Conservation (phyloP, 2,329 filamentous ascomycete species). For the Phaeosphaeria sp. region DNA sequence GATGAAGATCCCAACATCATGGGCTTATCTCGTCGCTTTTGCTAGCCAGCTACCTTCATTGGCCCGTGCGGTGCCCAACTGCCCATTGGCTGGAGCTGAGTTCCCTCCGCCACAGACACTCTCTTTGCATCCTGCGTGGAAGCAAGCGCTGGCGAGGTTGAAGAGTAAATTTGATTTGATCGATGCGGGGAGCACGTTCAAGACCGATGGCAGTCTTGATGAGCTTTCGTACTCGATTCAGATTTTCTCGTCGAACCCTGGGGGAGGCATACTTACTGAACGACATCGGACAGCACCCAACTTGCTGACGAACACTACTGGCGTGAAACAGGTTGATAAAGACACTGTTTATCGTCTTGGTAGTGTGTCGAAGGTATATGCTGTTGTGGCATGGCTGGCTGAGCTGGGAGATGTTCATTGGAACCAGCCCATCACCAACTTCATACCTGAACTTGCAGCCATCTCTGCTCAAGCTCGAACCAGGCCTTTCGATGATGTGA, state of each 20-base stretch:
- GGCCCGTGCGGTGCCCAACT: slow-evolving; percentile 1
- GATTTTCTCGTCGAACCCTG: slow-evolving; percentile 30
- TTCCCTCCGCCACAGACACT: slow-evolving; percentile 28
- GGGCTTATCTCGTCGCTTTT: neutral
- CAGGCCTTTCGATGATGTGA: slow-evolving; percentile 26
- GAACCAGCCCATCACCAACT: slow-evolving; percentile 36
- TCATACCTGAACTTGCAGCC: slow-evolving; percentile 35
- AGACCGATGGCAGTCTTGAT: slow-evolving; percentile 11
- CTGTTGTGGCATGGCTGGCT: slow-evolving; percentile 48
- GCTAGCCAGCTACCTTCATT: neutral
- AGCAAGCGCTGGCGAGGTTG: slow-evolving; percentile 24
- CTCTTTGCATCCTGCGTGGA: slow-evolving; percentile 25
- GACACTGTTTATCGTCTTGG: slow-evolving; percentile 54
- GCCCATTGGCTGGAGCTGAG: slow-evolving; percentile 29
- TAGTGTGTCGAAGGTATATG: slow-evolving; percentile 51
- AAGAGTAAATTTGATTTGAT: slow-evolving; percentile 24
- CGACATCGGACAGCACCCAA: slow-evolving; percentile 24
- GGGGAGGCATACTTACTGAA: slow-evolving; percentile 22
- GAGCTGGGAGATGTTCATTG: slow-evolving; percentile 45
- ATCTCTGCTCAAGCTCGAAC: slow-evolving; percentile 6
- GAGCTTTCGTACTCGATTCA: slow-evolving; percentile 30
- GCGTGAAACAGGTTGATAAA: slow-evolving; percentile 37
- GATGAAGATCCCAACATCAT: neutral
- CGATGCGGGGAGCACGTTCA: slow-evolving; percentile 19
- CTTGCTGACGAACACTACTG: slow-evolving; percentile 20